Conservation (phyloP, 805 yeast species). For the Candida stauntonica region DNA sequence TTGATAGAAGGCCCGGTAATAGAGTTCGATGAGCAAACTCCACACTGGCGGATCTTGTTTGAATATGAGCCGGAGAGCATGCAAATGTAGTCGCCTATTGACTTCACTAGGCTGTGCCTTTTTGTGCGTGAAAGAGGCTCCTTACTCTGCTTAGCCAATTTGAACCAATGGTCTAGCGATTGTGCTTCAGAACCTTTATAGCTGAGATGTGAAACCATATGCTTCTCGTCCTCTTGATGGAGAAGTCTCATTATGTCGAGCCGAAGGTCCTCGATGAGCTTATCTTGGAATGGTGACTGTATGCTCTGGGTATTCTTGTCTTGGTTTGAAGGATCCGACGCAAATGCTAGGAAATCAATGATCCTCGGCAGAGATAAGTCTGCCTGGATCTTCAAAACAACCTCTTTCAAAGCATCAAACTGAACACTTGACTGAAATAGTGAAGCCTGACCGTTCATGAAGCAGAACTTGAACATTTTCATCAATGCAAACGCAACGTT, state of each 20-base stretch:
- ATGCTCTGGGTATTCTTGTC: constrained; percentile 1
- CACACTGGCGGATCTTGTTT: constrained; percentile 1
- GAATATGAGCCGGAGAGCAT: constrained; percentile 29
- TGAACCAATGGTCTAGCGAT: constrained; percentile 9
- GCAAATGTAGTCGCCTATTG: constrained; percentile 39
- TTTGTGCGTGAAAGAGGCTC: constrained; percentile 2
- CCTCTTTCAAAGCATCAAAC: constrained; percentile 6
- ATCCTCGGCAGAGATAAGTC: constrained; percentile 14
- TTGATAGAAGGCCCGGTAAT: constrained; percentile 19
- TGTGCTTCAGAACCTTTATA: neutral
- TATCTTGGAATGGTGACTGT: constrained; percentile 15
- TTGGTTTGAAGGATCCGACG: constrained; percentile 3
- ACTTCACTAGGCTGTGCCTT: constrained; percentile 27
- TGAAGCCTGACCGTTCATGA: neutral
- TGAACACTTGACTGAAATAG: constrained; percentile 10
- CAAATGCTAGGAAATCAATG: constrained; percentile 9
- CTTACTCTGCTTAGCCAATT: neutral
- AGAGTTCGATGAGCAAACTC: neutral
- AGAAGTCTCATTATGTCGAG: constrained; percentile 7
- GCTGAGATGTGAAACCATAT: neutral
- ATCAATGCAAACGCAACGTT: constrained; percentile 10
- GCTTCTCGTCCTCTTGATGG: neutral
- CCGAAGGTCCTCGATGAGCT: constrained; percentile 17
- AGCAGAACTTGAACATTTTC: constrained; percentile 6
- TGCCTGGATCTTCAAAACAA: neutral